phyloP scores from a whole-genome alignment of 192 early-diverging fungal genomes.

The Rhizophlyctis rosea region DNA sequence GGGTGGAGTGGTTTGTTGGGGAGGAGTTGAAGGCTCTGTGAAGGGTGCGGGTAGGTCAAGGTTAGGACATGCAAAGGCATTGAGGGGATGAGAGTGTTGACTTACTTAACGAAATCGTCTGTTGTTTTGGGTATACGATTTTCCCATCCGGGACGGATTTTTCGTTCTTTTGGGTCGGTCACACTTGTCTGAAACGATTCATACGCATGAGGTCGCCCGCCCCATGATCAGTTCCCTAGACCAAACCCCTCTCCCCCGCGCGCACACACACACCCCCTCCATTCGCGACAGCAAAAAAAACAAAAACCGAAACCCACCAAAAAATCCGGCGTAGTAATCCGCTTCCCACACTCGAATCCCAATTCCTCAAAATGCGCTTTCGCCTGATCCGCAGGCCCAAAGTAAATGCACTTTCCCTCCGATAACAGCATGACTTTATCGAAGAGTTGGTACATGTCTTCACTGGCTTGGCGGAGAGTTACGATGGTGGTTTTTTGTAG shows the following conservation, averaged over 20 bases:
- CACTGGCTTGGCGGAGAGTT: slow-evolving; percentile 60
- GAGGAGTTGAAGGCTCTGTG: background rate
- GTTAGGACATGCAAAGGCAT: background rate
- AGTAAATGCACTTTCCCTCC: slow-evolving; percentile 53
- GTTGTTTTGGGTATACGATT: slow-evolving; percentile 38
- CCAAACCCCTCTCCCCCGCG: too few species aligned
- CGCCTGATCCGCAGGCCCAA: slow-evolving; percentile 54
- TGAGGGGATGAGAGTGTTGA: background rate
- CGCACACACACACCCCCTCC: too few species aligned
- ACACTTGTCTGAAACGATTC: slow-evolving; percentile 64
- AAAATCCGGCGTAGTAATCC: too few species aligned
- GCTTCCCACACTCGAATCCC: slow-evolving; percentile 21
- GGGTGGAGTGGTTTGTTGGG: background rate
- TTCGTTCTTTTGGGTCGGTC: slow-evolving; percentile 58
- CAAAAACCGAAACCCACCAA: too few species aligned
- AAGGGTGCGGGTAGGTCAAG: background rate
- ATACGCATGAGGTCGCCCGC: too few species aligned
- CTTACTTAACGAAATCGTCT: background rate
- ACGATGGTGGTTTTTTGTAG: slow-evolving; percentile 23
- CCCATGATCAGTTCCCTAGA: too few species aligned
- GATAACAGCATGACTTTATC: slow-evolving; percentile 49
- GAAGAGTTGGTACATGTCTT: slow-evolving; percentile 67
- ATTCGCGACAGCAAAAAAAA: too few species aligned
- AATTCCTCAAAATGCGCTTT: slow-evolving; percentile 34
- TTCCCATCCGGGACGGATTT: slow-evolving; percentile 53